These are phyloP conservation scores for Sporothrix luriei DNA, from an alignment of 2,329 filamentous ascomycete genomes.

Conservation along the genomic window DNA sequence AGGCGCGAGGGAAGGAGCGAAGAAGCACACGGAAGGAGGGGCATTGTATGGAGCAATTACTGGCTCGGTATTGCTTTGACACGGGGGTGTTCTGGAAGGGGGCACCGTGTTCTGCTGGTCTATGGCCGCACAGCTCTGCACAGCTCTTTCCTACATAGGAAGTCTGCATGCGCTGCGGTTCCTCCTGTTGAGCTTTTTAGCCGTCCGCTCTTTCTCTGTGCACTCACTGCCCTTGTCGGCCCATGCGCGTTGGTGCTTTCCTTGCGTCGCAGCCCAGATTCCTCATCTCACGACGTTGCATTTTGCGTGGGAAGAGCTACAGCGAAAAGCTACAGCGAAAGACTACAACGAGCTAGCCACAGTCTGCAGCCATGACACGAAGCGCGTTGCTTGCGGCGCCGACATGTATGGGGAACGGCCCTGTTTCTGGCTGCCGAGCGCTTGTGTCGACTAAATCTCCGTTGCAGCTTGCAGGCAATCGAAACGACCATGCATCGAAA, in stretches of 20 bases:
- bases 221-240: background rate
- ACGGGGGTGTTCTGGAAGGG: background rate
- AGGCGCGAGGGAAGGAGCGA: slow-evolving; percentile 6
- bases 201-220: no score
- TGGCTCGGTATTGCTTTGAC: background rate
- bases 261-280: background rate
- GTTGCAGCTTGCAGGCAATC: background rate
- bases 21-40: background rate
- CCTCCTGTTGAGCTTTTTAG: background rate
- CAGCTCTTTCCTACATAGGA: background rate
- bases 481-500: background rate
- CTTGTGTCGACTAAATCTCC: background rate
- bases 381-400: slow-evolving; percentile 6
- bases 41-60: background rate
- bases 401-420: background rate
- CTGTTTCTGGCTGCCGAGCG: background rate
- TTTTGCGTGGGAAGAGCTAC: background rate
- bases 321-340: no score
- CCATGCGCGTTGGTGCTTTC: background rate
- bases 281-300: slow-evolving; percentile 21
- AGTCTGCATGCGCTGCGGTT: no score
- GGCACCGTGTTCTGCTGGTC: background rate
- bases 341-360: background rate
- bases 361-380: background rate
- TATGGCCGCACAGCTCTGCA: no score